These are phyloP conservation scores for Calocybe indica DNA, from an alignment of 768 basidiomycete genomes.

Conservation along the genomic window DNA sequence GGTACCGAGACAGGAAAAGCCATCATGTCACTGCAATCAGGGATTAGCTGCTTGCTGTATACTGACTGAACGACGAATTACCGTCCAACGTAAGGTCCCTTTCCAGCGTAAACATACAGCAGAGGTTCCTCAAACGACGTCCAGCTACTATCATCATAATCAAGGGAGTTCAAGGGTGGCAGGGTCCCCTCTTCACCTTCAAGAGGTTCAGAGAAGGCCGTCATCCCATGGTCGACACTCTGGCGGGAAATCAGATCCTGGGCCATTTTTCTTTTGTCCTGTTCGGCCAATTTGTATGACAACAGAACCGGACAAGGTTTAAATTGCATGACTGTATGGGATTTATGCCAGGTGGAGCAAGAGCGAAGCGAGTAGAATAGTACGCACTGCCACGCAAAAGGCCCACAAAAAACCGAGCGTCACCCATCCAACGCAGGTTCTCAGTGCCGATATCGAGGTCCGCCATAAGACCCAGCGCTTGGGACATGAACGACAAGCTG, in stretches of 20 bases:
- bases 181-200: conserved; percentile 17
- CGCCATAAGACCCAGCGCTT: conserved; percentile 79
- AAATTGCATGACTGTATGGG: conserved; percentile 44
- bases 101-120: conserved; percentile 68
- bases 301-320: conserved; percentile 66
- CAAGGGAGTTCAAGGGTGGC: conserved; percentile 40
- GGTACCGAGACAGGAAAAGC: conserved; percentile 80
- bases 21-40: conserved; percentile 55
- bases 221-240: conserved; percentile 12
- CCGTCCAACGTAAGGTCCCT: conserved; percentile 73
- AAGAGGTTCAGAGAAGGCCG: conserved; percentile 5
- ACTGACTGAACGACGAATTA: conserved; percentile 17
- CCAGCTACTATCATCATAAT: conserved; percentile 57
- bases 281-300: conserved; percentile 61
- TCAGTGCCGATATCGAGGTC: conserved; percentile 84
- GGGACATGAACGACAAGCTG: conserved; percentile 76
- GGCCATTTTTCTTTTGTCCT: conserved; percentile 70
- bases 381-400: conserved; percentile 61
- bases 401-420: conserved; percentile 70
- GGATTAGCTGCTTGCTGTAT: not conserved
- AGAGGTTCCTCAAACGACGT: conserved; percentile 62
- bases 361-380: not conserved
- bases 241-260: conserved; percentile 37
- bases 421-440: conserved; percentile 82
- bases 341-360: not conserved